Conservation (phyloP, 768 basidiomycete genomes). For the Tylopilus rubrobrunneus region DNA sequence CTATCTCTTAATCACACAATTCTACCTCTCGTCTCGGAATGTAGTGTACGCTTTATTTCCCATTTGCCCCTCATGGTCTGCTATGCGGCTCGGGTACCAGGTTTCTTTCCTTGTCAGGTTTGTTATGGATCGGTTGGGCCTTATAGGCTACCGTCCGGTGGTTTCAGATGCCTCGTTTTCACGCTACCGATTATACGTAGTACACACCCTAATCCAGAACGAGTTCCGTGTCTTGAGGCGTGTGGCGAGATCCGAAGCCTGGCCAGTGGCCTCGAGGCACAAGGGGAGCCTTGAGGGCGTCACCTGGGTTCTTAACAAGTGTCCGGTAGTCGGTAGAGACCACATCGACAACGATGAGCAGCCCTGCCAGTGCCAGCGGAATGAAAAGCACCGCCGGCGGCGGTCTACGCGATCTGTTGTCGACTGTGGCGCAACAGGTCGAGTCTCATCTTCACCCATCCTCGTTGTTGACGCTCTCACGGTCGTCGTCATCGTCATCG, state of each 20-base stretch:
- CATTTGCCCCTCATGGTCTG: neutral
- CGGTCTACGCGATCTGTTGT: conserved; percentile 17
- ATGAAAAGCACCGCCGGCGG: neutral
- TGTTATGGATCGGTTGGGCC: neutral
- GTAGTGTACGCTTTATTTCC: conserved; percentile 1
- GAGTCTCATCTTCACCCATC: conserved; percentile 19
- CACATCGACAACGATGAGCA: neutral
- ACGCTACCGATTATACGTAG: conserved; percentile 4
- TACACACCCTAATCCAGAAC: conserved; percentile 10
- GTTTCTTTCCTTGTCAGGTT: neutral
- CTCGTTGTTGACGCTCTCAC: neutral
- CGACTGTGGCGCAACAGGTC: conserved; percentile 24
- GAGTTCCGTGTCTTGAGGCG: neutral
- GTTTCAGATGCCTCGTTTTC: neutral
- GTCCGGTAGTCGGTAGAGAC: neutral
- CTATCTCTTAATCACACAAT: neutral
- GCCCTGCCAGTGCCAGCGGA: neutral
- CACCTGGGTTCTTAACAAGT: neutral
- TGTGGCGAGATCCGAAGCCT: neutral
- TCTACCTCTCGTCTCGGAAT: neutral
- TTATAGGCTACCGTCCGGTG: neutral
- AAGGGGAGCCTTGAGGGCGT: neutral
- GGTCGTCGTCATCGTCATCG: neutral
- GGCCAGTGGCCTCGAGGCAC: conserved; percentile 13
- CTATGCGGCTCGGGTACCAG: neutral